Evolutionary conservation across 331 rosid species (phyloP).

Genomic region (Phaseolus coccineus): DNA sequence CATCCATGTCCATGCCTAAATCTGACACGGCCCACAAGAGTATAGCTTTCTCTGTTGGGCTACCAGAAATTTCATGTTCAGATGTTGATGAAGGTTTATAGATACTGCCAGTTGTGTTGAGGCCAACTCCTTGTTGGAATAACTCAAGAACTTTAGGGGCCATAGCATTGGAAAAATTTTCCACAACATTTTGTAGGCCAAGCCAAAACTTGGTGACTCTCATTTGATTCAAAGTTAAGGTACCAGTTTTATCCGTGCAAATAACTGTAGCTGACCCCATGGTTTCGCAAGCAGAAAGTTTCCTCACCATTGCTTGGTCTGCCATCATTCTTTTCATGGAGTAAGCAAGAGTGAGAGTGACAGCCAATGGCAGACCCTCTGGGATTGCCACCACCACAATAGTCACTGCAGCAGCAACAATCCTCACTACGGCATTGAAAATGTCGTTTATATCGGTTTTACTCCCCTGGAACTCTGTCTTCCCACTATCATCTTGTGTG

Average conservation of each 20-base stretch:
- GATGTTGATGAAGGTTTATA: constrained; percentile 54
- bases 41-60: constrained; percentile 87
- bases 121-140: constrained; percentile 72
- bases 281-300: constrained; percentile 85
- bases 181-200: constrained; percentile 61
- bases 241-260: constrained; percentile 88
- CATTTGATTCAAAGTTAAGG: constrained; percentile 81
- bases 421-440: constrained; percentile 60
- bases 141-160: constrained; percentile 54
- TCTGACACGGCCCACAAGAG: constrained; percentile 75
- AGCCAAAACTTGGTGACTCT: constrained; percentile 75
- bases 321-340: constrained; percentile 97
- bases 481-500: constrained; percentile 56
- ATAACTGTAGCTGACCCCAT: constrained; percentile 94
- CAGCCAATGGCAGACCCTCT: constrained; percentile 88
- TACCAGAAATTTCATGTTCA: constrained; percentile 78
- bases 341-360: constrained; percentile 83
- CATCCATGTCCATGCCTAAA: constrained; percentile 72
- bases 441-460: constrained; percentile 49
- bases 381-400: constrained; percentile 96
- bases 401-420: constrained; percentile 77
- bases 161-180: constrained; percentile 45
- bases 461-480: constrained; percentile 53
- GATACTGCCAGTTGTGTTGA: constrained; percentile 77
- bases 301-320: constrained; percentile 93